phyloP scores from a whole-genome alignment of 257 asterid genomes.

The Rubia yunnanensis region DNA sequence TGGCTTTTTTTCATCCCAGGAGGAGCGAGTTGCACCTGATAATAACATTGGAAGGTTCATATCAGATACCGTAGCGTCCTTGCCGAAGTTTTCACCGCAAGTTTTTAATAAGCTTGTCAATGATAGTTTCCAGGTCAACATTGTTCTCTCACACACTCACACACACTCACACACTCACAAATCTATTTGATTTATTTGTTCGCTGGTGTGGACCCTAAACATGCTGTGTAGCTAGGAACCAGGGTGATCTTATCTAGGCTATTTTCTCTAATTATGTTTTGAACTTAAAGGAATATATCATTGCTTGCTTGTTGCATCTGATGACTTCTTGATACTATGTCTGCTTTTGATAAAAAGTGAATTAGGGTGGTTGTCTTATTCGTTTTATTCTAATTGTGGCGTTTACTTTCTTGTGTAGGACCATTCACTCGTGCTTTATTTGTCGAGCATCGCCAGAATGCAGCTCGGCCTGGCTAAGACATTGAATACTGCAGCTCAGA shows the following conservation, averaged over 20 bases:
- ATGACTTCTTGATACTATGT: background rate
- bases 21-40: constrained; percentile 63
- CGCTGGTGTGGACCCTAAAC: background rate
- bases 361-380: background rate
- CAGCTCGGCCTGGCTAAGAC: constrained; percentile 86
- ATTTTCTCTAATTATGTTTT: background rate
- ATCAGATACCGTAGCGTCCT: constrained; percentile 54
- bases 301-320: background rate
- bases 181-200: background rate
- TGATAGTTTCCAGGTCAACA: constrained; percentile 69
- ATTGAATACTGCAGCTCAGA: constrained; percentile 94
- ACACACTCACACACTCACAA: too few species aligned
- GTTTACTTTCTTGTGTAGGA: constrained; percentile 37
- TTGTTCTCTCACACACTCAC: background rate
- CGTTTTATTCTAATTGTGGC: background rate
- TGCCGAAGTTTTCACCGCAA: constrained; percentile 59
- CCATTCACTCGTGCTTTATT: constrained; percentile 66
- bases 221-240: background rate
- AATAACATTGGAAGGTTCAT: constrained; percentile 63
- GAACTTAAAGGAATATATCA: background rate
- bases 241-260: background rate
- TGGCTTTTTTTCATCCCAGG: constrained; percentile 36
- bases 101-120: constrained; percentile 29
- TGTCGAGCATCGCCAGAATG: constrained; percentile 95
- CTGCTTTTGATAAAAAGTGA: background rate